Conservation (phyloP, 768 basidiomycete genomes). For the Pisolithus orientalis region DNA sequence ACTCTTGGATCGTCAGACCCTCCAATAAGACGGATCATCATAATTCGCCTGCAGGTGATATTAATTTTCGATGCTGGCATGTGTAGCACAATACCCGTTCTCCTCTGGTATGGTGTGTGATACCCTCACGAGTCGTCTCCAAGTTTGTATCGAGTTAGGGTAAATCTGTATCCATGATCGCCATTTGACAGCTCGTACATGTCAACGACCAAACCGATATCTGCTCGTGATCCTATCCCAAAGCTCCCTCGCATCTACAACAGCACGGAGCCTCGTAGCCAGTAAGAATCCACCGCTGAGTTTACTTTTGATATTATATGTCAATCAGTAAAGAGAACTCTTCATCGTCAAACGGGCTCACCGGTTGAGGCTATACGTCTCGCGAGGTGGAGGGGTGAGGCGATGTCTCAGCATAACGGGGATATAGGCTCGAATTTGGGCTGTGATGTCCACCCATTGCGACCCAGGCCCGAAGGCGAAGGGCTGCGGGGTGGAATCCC, state of each 20-base stretch:
- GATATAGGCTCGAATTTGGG: constrained; percentile 71
- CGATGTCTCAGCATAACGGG: constrained; percentile 87
- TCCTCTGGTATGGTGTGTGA: too few relatives aligned
- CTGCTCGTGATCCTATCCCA: constrained; percentile 64
- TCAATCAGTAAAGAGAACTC: not conserved
- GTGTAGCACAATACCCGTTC: too few relatives aligned
- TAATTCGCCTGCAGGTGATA: too few relatives aligned
- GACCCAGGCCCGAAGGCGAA: constrained; percentile 74
- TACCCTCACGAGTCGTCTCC: too few relatives aligned
- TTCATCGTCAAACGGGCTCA: constrained; percentile 23
- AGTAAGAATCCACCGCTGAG: constrained; percentile 78
- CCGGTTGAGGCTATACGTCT: constrained; percentile 94
- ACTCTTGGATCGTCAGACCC: too few relatives aligned
- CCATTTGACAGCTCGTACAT: too few relatives aligned
- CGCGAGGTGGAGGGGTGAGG: constrained; percentile 86
- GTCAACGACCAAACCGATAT: constrained; percentile 11
- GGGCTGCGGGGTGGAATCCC: constrained; percentile 50
- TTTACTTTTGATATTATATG: constrained; percentile 45
- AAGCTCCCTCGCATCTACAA: constrained; percentile 62
- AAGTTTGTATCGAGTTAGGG: too few relatives aligned
- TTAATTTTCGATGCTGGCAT: too few relatives aligned
- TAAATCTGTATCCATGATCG: too few relatives aligned
- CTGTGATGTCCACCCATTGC: constrained; percentile 65
- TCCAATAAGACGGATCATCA: too few relatives aligned
- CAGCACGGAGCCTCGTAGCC: constrained; percentile 67